Base-by-base conservation (phyloP, 306 rosid species). In the Cicer bijugum region DNA sequence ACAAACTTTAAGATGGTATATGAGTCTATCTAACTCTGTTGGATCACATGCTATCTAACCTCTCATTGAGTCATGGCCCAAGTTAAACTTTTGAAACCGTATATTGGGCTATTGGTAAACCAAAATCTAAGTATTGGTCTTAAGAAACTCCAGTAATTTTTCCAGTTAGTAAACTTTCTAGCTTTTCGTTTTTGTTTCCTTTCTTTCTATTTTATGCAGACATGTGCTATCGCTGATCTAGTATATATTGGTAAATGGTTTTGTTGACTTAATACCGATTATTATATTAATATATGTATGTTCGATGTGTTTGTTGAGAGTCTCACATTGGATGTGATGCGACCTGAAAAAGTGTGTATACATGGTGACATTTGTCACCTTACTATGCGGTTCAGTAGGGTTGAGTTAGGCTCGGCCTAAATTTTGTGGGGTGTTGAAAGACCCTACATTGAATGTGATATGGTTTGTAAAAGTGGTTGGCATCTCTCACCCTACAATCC, bases 131-230 rank as follows among this genome's bases (percentile, higher is more conserved):
- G 69, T 16, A 10, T 5, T 33, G 57, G 56, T 72, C 51, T 48
- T 65, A 56, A 76, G 69, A 52, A 72, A 46, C 69, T 68, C 47
- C 72, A 43, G 14, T 48, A 56, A 11, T 17, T 62, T 70, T 69
- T 51, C 42, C 55, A 16, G 53, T 58, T 46, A 45, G 37, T 61
- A 69, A 75, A 58, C 1, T 57, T 56, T 51, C 15, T 11, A 63
- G 46, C 37, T 71, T 70, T 55, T 60, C 35, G 10, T 44, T 67
- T 67, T 65, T 52, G 46, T 57, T 39, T 33, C 45, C 53, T 72
- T 72, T 77, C 59, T 51, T 74, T 58, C 66, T 71, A 14, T 76
- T 72, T 48, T 4, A 77, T 72, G 77, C 58, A 60, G 60, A 65
- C 58, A 64, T 77, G 35, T 48, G n/a, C 56, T 77, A 38, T 43